These are phyloP conservation scores for Polysphondylium violaceum DNA, from an alignment of 78 protist genomes.

Conservation along the genomic window DNA sequence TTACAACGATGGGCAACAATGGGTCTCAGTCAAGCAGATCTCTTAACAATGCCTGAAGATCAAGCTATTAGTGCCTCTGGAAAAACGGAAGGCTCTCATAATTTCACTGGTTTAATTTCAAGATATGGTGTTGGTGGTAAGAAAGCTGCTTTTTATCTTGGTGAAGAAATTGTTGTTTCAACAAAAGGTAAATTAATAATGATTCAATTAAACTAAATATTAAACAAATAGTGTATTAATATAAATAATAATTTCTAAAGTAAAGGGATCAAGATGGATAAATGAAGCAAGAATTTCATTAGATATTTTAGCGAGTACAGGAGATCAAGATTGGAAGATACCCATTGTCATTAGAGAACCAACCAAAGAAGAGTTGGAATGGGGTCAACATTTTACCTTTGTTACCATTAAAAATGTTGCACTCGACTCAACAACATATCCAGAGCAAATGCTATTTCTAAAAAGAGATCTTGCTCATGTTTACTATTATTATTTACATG, in stretches of 20 bases:
- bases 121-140: slow-evolving; percentile 85
- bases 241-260: no score
- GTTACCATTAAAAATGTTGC: slow-evolving; percentile 29
- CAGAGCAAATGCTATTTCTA: background rate
- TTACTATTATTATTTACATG: slow-evolving; percentile 65
- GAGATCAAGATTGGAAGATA: slow-evolving; percentile 77
- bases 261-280: slow-evolving; percentile 11
- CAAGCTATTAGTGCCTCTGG: background rate
- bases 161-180: slow-evolving; percentile 43
- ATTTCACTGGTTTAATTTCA: slow-evolving; percentile 62
- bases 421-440: background rate
- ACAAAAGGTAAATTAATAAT: no score
- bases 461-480: slow-evolving; percentile 62
- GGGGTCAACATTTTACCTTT: slow-evolving; percentile 70
- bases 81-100: background rate
- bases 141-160: slow-evolving; percentile 78
- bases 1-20: slow-evolving; percentile 83
- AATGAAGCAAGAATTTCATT: slow-evolving; percentile 58
- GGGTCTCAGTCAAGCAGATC: slow-evolving; percentile 79
- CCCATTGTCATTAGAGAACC: slow-evolving; percentile 59
- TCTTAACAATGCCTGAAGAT: background rate
- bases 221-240: no score
- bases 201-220: no score
- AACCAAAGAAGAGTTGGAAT: background rate
- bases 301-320: slow-evolving; percentile 54